Percentiles rank a stretch among this genome's conserved stretches.
Conservation (phyloP, 345 rosid genomes). For the Noccaea bulbosa region DNA sequence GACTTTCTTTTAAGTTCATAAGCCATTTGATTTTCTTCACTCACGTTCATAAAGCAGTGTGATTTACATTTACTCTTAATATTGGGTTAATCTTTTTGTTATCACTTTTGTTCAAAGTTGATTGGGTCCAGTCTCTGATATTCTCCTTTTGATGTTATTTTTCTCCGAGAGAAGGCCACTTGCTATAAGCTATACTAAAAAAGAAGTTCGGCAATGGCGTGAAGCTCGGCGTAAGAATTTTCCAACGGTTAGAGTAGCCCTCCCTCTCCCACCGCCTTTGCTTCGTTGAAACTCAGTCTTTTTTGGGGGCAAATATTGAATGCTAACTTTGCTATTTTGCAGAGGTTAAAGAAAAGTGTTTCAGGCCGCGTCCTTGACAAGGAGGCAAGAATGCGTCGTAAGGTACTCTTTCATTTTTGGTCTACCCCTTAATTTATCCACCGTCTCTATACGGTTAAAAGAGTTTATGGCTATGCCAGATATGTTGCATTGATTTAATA, state of each 20-base stretch:
- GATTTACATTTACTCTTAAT: background rate
- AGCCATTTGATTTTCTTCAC: background rate
- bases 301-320: slow-evolving; percentile 29
- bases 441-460: slow-evolving; percentile 6
- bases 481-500: background rate
- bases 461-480: background rate
- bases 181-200: slow-evolving; percentile 56
- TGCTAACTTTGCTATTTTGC: slow-evolving; percentile 39
- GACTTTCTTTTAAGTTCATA: slow-evolving; percentile 11
- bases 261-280: slow-evolving; percentile 23
- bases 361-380: slow-evolving; percentile 42
- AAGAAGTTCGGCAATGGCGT: slow-evolving; percentile 82
- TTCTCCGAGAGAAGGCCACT: slow-evolving; percentile 43
- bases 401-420: slow-evolving; percentile 55
- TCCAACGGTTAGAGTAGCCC: slow-evolving; percentile 62
- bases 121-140: slow-evolving; percentile 16
- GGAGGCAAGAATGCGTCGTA: slow-evolving; percentile 61
- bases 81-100: slow-evolving; percentile 9
- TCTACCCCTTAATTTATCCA: background rate
- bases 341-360: slow-evolving; percentile 53
- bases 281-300: slow-evolving; percentile 12
- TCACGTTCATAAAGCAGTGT: slow-evolving; percentile 8
- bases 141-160: slow-evolving; percentile 22
- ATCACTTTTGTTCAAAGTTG: slow-evolving; percentile 21
- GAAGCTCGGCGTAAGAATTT: slow-evolving; percentile 74